These are phyloP conservation scores for Boletus rufocinnamomeus DNA, from an alignment of 768 basidiomycete species.

Conservation along the genomic window DNA sequence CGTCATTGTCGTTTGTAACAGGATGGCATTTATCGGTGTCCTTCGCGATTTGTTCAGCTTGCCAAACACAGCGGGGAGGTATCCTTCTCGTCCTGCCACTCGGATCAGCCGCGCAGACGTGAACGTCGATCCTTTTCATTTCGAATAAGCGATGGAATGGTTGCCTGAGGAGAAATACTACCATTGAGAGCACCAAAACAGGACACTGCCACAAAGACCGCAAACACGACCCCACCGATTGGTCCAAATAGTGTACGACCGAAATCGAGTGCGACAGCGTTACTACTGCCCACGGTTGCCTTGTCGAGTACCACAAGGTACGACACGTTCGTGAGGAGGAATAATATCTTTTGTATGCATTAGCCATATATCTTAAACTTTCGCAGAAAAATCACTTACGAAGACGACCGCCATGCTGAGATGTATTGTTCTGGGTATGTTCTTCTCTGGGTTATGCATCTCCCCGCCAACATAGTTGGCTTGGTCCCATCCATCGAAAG, in stretches of 20 bases:
- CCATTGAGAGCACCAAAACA: conserved; percentile 96
- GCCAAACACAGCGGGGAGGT: conserved; percentile 83
- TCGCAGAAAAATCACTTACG: conserved; percentile 41
- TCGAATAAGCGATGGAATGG: conserved; percentile 7
- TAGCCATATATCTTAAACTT: not conserved
- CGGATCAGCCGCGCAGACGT: conserved; percentile 85
- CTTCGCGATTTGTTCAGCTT: conserved; percentile 68
- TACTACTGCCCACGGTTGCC: conserved; percentile 71
- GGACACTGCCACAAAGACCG: conserved; percentile 89
- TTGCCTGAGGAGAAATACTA: conserved; percentile 27
- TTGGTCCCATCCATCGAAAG: conserved; percentile 96
- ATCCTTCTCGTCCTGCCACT: conserved; percentile 85
- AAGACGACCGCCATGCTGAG: conserved; percentile 84
- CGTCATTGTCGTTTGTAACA: conserved; percentile 75
- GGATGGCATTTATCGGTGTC: conserved; percentile 88
- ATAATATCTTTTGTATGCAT: conserved; percentile 54
- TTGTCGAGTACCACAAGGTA: conserved; percentile 95
- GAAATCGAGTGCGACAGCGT: conserved; percentile 90
- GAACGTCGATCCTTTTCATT: conserved; percentile 58
- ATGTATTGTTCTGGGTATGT: conserved; percentile 88
- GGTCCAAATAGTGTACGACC: conserved; percentile 85
- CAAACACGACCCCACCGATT: conserved; percentile 84
- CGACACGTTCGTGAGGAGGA: conserved; percentile 79
- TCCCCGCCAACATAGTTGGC: conserved; percentile 91
- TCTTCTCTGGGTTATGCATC: conserved; percentile 77